Evolutionary conservation across 805 yeast genomes (phyloP), one percentile per base, ranked within the genome.

Genomic region (Saturnispora gosingensis): DNA sequence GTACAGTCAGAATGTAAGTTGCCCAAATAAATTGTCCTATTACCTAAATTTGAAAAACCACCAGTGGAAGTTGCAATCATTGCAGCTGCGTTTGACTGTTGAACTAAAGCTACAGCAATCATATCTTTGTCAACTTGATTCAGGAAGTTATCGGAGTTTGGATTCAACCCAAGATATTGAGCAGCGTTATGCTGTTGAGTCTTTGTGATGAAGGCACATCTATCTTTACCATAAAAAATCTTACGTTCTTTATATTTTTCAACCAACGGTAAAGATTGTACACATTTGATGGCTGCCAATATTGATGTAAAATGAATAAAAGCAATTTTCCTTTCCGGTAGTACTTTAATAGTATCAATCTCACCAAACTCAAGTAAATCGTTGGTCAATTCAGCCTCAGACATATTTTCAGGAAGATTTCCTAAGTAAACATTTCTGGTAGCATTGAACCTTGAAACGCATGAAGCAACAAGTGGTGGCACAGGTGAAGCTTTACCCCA

Each of bases 121-220:
- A 77, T 71, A 60, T 79, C 83, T 46, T 81, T 68, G 59, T 79
- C 83, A 36, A 67, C 69, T 42, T 62, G 63, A 53, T 88, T 83
- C 27, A 85, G 80, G 52, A 85, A 72, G 61, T 85, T 87, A 61
- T 86, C 95, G 76, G 83, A 79, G 28, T 95, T 93, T 18, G 96
- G 95, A 43, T 93, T 88, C 54, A 89, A 74, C 1, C 97, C 97
- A 51, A 91, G 71, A 64, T 88, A 91, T 66, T 90, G 96, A 3
- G 97, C 96, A 18, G 97, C 98, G 65, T 91, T 89, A 64, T 90
- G 97, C 69, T 89, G 96, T 68, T 93, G 97, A 16, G 97, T 86
- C 66, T 88, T 88, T 25, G 97, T 88, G 44, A 91, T 87, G 61
- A 88, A 88, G 2, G 97, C 96, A 72, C 93, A 87, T 68, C 98